A percentile compares a stretch with the other conserved stretches of the same genome.
Conservation (phyloP, 192 early-diverging fungal species). For the Coemansia sp. region DNA sequence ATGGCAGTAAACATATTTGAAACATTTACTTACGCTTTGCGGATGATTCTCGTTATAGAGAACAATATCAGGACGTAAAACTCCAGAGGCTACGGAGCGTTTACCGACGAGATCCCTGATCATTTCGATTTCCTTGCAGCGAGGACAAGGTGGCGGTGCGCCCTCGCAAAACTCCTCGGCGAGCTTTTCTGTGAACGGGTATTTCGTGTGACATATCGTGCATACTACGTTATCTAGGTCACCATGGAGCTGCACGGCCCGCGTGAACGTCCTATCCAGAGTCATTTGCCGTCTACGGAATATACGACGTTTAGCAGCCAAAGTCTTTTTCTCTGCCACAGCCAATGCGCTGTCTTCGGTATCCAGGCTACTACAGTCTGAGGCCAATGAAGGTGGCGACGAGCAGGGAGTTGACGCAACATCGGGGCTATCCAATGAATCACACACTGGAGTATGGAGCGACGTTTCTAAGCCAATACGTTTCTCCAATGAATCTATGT, state of each 20-base stretch:
- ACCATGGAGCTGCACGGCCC: constrained; percentile 92
- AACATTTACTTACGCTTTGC: constrained; percentile 36
- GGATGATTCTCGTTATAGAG: constrained; percentile 84
- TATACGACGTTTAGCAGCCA: neutral
- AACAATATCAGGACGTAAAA: constrained; percentile 88
- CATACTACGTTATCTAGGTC: constrained; percentile 85
- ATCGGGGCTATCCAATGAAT: neutral
- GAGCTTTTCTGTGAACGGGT: constrained; percentile 63
- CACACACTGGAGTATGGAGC: constrained; percentile 13
- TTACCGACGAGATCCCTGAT: constrained; percentile 66
- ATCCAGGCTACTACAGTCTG: neutral
- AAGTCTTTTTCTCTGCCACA: constrained; percentile 9
- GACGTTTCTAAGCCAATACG: constrained; percentile 65
- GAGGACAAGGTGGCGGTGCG: constrained; percentile 63
- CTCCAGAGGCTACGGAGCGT: constrained; percentile 72
- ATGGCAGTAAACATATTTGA: neutral
- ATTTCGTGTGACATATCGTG: constrained; percentile 75
- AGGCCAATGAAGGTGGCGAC: neutral
- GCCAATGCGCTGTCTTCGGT: neutral
- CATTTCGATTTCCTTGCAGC: constrained; percentile 58
- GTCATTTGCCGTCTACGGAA: constrained; percentile 26
- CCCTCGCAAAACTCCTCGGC: constrained; percentile 70
- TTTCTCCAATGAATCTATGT: constrained; percentile 92
- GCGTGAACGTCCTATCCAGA: constrained; percentile 58
- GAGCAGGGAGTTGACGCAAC: neutral